phyloP scores from a whole-genome alignment of 1,284 basidiomycete genomes.

The Moesziomyces aphidis region DNA sequence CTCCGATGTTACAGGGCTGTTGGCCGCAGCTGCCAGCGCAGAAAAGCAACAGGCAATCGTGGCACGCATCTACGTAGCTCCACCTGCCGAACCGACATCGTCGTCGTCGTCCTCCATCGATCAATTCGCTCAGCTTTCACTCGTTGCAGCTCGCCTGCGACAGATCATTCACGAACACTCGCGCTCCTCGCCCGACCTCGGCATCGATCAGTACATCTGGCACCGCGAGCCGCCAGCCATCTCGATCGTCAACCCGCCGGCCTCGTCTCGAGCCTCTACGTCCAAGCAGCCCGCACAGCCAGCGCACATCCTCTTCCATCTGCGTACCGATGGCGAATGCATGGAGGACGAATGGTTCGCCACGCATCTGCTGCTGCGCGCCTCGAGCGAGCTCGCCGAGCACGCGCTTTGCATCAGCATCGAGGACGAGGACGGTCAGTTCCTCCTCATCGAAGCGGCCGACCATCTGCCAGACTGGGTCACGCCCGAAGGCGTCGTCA shows the following conservation, averaged over 20 bases:
- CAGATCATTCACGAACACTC: slow-evolving; percentile 3
- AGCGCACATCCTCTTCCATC: slow-evolving; percentile 30
- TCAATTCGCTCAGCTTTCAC: slow-evolving; percentile 20
- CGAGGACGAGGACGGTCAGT: slow-evolving; percentile 93
- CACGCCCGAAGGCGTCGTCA: slow-evolving; percentile 86
- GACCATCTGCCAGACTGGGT: slow-evolving; percentile 90
- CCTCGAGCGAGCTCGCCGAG: slow-evolving; percentile 16
- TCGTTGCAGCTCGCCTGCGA: slow-evolving; percentile 13
- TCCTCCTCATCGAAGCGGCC: slow-evolving; percentile 95
- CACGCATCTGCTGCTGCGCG: slow-evolving; percentile 76
- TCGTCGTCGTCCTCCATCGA: slow-evolving; percentile 24
- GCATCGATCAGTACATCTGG: slow-evolving; percentile 59
- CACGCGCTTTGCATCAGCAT: slow-evolving; percentile 66
- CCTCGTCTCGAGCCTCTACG: slow-evolving; percentile 5
- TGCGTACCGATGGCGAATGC: slow-evolving; percentile 73
- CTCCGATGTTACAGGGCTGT: slow-evolving; percentile 33
- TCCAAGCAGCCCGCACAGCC: slow-evolving; percentile 11
- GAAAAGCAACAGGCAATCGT: slow-evolving; percentile 44
- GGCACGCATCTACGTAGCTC: slow-evolving; percentile 27
- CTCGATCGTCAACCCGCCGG: slow-evolving; percentile 20
- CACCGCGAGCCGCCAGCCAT: slow-evolving; percentile 59
- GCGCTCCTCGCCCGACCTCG: slow-evolving; percentile 8
- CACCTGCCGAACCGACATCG: slow-evolving; percentile 4
- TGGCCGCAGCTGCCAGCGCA: slow-evolving; percentile 30
- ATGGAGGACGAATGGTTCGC: slow-evolving; percentile 96